These are phyloP conservation scores for Pseudogymnoascus sp. DNA, from an alignment of 2,329 filamentous ascomycete species.

Conservation along the genomic window DNA sequence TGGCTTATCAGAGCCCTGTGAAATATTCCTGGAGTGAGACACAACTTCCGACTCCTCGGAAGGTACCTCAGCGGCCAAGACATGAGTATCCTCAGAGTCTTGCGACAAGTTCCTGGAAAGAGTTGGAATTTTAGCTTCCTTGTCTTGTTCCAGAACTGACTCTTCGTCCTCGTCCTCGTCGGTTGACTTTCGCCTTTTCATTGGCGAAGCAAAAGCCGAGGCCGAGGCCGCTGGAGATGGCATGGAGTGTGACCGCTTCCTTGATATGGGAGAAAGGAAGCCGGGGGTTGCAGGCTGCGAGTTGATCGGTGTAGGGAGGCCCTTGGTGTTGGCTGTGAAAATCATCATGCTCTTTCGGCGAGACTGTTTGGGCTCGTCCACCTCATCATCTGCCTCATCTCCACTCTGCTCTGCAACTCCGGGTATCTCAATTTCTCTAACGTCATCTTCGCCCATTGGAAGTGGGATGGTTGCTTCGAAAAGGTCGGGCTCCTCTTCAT, in stretches of 20 bases:
- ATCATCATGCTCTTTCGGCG: conserved; percentile 36
- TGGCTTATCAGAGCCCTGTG: background rate
- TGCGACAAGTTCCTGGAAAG: conserved; percentile 8
- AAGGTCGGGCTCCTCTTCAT: conserved; percentile 18
- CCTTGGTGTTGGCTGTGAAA: conserved; percentile 21
- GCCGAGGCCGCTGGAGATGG: conserved; percentile 19
- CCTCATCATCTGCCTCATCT: conserved; percentile 45
- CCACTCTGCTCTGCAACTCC: conserved; percentile 56
- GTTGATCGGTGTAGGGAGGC: conserved; percentile 21
- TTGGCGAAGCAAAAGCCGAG: conserved; percentile 16
- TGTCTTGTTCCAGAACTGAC: background rate
- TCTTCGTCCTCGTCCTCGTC: conserved; percentile 5
- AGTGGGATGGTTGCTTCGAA: conserved; percentile 56
- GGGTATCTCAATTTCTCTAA: conserved; percentile 74
- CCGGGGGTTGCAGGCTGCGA: conserved; percentile 20
- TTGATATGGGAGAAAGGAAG: conserved; percentile 12
- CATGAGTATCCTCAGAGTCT: background rate
- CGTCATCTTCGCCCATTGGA: conserved; percentile 56
- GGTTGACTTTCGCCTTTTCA: conserved; percentile 15
- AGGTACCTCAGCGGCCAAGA: conserved; percentile 1
- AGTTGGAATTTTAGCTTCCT: background rate
- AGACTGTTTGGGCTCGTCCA: conserved; percentile 31
- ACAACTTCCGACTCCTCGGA: background rate
- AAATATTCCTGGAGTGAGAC: background rate
- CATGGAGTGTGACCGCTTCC: conserved; percentile 25